A percentile compares a stretch with the other conserved stretches of the same genome.
phyloP scores from a whole-genome alignment of 2,329 filamentous ascomycete species.

The Colletotrichum cordylinicola region DNA sequence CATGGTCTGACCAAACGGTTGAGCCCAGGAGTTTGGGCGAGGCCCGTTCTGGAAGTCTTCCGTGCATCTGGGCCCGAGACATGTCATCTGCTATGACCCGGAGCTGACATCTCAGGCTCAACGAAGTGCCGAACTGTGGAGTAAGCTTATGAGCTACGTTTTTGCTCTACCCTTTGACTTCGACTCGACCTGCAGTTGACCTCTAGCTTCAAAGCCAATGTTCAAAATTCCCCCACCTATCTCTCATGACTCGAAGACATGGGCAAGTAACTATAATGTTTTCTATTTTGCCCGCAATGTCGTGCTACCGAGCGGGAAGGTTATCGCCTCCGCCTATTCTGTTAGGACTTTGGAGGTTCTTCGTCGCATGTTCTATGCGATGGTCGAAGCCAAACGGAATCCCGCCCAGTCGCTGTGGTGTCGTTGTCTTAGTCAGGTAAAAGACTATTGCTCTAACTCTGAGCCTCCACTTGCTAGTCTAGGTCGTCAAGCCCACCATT shows the following conservation, averaged over 20 bases:
- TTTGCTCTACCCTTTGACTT: background rate
- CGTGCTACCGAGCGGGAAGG: background rate
- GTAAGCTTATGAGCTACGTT: background rate
- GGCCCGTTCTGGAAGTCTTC: background rate
- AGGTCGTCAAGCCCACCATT: background rate
- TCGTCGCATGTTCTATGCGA: background rate
- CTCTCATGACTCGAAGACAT: background rate
- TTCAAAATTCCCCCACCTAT: background rate
- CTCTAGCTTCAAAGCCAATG: background rate
- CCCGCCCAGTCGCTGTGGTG: background rate
- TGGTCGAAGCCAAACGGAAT: background rate
- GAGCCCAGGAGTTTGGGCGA: background rate
- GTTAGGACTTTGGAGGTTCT: background rate
- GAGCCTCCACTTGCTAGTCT: background rate
- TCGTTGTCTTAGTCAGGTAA: background rate
- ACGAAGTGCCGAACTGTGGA: background rate
- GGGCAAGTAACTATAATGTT: background rate
- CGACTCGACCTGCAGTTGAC: background rate
- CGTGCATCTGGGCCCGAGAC: background rate
- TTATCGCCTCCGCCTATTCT: background rate
- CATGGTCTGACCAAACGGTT: background rate
- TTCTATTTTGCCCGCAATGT: background rate
- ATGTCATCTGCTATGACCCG: background rate
- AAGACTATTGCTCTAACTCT: background rate
- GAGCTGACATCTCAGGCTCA: background rate